These are phyloP conservation scores for Rhynchospora tenuis DNA, from an alignment of 176 grass and related monocot genomes.

Conservation along the genomic window DNA sequence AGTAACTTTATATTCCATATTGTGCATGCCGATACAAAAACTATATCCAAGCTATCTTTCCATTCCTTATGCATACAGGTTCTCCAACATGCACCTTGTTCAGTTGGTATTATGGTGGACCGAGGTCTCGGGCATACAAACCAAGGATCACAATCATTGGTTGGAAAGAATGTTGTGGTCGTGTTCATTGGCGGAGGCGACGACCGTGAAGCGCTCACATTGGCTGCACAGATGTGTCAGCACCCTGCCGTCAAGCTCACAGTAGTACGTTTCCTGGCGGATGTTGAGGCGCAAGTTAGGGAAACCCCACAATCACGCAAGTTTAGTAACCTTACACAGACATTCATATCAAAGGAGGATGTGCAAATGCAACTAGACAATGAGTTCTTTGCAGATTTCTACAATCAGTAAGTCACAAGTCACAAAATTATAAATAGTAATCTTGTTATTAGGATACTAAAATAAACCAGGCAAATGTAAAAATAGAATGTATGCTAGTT, in stretches of 20 bases:
- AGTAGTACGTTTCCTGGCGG: slow-evolving; percentile 53
- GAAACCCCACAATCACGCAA: slow-evolving; percentile 29
- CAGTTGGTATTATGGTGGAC: slow-evolving; percentile 58
- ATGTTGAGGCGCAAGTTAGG: slow-evolving; percentile 19
- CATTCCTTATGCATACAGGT: slow-evolving; percentile 19
- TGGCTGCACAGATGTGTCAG: slow-evolving; percentile 40
- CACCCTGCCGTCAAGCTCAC: slow-evolving; percentile 41
- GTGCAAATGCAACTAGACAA: slow-evolving; percentile 56
- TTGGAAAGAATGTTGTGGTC: slow-evolving; percentile 25
- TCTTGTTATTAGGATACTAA: neutral
- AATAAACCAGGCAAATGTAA: neutral
- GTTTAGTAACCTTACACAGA: slow-evolving; percentile 28
- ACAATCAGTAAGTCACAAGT: slow-evolving; percentile 39
- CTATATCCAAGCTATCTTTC: neutral
- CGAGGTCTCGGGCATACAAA: slow-evolving; percentile 31
- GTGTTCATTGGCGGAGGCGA: slow-evolving; percentile 75
- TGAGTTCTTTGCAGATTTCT: slow-evolving; percentile 67
- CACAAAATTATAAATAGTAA: neutral
- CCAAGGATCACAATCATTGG: neutral
- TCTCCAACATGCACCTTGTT: slow-evolving; percentile 59
- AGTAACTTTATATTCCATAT: neutral
- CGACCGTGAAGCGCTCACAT: slow-evolving; percentile 61
- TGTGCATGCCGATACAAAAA: neutral
- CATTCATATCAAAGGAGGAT: slow-evolving; percentile 31
- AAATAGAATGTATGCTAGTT: neutral